Evolutionary conservation across 1,139 yeast species (phyloP).

Genomic region (Kluyveromyces sp.): DNA sequence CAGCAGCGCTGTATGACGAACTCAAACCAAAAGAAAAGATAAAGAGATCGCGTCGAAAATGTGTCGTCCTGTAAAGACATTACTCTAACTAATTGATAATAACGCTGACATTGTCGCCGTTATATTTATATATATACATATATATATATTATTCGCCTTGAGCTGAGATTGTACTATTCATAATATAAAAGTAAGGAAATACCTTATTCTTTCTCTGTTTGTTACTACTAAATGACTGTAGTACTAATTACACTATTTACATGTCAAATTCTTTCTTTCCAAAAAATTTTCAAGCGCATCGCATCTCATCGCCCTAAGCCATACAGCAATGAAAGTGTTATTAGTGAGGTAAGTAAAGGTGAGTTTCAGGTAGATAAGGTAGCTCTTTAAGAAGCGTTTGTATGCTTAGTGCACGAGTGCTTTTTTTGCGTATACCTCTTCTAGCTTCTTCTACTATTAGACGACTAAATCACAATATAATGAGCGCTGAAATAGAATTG

Average conservation of each 20-base stretch:
- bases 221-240: not conserved
- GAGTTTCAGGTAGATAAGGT: not conserved
- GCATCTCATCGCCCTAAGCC: not conserved
- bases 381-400: not conserved
- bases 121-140: not conserved
- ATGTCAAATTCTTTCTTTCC: not conserved
- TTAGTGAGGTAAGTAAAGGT: not conserved
- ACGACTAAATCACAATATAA: not conserved
- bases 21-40: slow-evolving; percentile 7
- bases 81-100: not conserved
- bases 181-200: too few relatives aligned
- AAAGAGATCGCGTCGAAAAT: slow-evolving; percentile 1
- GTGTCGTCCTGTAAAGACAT: not conserved
- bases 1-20: slow-evolving; percentile 13
- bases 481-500: slow-evolving; percentile 5
- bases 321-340: not conserved
- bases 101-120: not conserved
- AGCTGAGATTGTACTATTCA: too few relatives aligned
- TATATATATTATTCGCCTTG: too few relatives aligned
- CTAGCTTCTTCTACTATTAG: not conserved
- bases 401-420: not conserved
- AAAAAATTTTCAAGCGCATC: slow-evolving; percentile 5
- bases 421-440: not conserved
- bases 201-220: not conserved
- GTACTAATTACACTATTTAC: too few relatives aligned